These are phyloP conservation scores for Mallotus repandus DNA, from an alignment of 441 rosid species.

Conservation along the genomic window DNA sequence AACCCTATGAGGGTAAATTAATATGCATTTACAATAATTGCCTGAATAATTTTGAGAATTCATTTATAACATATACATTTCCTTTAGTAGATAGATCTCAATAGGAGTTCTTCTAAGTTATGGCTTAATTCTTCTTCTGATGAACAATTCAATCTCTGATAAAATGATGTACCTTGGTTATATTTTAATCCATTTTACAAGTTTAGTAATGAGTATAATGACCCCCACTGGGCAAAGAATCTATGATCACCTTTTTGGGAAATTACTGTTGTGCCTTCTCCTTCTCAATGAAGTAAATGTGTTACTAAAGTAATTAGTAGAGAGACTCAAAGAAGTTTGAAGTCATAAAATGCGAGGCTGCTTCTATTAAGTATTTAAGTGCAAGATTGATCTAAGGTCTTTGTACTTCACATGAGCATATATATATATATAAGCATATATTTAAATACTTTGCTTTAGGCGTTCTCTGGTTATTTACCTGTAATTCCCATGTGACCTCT, in stretches of 20 bases:
- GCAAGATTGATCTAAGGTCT: conserved; percentile 15
- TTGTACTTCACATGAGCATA: background rate
- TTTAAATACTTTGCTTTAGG: background rate
- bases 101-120: no score
- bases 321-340: conserved; percentile 4
- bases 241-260: no score
- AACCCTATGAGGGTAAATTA: background rate
- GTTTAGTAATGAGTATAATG: no score
- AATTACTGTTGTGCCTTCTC: background rate
- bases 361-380: background rate
- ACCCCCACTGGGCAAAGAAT: no score
- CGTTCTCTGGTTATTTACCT: background rate
- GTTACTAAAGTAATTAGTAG: background rate
- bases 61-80: background rate
- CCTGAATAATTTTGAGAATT: background rate
- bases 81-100: background rate
- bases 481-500: background rate
- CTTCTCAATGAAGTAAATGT: background rate
- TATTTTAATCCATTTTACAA: no score
- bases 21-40: background rate
- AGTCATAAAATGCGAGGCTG: conserved; percentile 2
- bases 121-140: no score
- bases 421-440: no score
- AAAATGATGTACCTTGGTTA: no score
- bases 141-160: no score